Evolutionary conservation across 345 rosid species (phyloP).

Genomic region (Lepidium sativum): DNA sequence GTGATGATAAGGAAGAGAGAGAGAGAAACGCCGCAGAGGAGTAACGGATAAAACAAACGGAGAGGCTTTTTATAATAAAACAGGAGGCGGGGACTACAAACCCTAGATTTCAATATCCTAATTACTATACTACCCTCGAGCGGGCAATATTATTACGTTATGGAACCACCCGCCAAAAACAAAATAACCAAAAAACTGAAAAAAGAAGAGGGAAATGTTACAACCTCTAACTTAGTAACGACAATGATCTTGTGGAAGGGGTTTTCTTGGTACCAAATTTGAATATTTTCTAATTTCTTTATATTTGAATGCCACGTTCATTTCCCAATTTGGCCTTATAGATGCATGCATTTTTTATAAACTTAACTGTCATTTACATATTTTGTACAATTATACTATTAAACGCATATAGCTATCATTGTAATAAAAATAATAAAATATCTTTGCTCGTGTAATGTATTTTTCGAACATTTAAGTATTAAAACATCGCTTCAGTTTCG

Average conservation of each 20-base stretch:
- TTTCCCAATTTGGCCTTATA: background rate
- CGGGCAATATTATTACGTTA: constrained; percentile 10
- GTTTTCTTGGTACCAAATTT: constrained; percentile 2
- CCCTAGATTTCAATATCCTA: constrained; percentile 14
- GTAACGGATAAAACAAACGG: constrained; percentile 30
- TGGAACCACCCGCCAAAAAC: constrained; percentile 20
- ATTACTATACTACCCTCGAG: constrained; percentile 12
- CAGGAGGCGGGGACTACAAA: constrained; percentile 26
- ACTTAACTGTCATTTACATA: background rate
- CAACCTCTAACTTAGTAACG: background rate
- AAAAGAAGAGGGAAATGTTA: constrained; percentile 11
- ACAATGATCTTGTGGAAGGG: background rate
- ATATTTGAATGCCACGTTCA: background rate
- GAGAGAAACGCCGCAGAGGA: constrained; percentile 23
- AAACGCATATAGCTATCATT: too few species aligned
- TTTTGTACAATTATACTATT: background rate
- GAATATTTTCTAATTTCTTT: background rate
- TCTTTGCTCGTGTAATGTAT: background rate
- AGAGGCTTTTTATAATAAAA: constrained; percentile 12
- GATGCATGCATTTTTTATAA: background rate
- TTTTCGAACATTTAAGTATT: background rate
- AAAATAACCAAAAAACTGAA: background rate
- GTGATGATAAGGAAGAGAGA: constrained; percentile 21
- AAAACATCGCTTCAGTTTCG: background rate
- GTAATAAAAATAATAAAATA: too few species aligned